phyloP scores from a whole-genome alignment of 495 filamentous ascomycete genomes.

The Trichoderma erinaceum region DNA sequence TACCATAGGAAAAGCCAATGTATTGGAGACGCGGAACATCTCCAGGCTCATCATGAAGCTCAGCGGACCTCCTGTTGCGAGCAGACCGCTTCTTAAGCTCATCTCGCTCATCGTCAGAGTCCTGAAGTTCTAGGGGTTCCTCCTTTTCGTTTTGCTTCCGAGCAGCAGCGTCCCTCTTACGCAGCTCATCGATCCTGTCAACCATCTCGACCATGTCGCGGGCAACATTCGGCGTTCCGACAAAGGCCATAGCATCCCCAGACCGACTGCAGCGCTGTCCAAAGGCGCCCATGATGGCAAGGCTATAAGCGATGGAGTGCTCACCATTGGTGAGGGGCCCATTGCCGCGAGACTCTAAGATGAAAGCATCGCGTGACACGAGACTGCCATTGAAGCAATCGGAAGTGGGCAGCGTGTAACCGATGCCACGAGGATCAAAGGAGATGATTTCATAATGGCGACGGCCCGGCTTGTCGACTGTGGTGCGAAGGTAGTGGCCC shows the following conservation, averaged over 20 bases:
- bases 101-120: neutral
- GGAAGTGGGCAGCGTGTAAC: slow-evolving; percentile 31
- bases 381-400: slow-evolving; percentile 32
- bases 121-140: too few relatives aligned
- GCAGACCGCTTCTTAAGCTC: slow-evolving; percentile 14
- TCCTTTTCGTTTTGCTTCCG: neutral
- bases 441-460: slow-evolving; percentile 34
- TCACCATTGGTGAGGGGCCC: slow-evolving; percentile 19
- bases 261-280: neutral
- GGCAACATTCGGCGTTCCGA: slow-evolving; percentile 29
- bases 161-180: slow-evolving; percentile 9
- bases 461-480: slow-evolving; percentile 27
- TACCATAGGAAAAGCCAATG: slow-evolving; percentile 60
- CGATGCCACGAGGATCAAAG: slow-evolving; percentile 42
- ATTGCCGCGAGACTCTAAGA: slow-evolving; percentile 19
- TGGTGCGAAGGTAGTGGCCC: slow-evolving; percentile 26
- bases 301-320: neutral
- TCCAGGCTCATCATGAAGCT: slow-evolving; percentile 1
- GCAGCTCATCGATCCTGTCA: slow-evolving; percentile 31
- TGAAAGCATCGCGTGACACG: slow-evolving; percentile 15
- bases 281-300: neutral
- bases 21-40: slow-evolving; percentile 39
- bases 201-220: slow-evolving; percentile 39
- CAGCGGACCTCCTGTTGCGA: neutral
- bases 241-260: slow-evolving; percentile 17